Conservation (phyloP, 2,329 filamentous ascomycete genomes). For the Gaeumannomyces tritici region DNA sequence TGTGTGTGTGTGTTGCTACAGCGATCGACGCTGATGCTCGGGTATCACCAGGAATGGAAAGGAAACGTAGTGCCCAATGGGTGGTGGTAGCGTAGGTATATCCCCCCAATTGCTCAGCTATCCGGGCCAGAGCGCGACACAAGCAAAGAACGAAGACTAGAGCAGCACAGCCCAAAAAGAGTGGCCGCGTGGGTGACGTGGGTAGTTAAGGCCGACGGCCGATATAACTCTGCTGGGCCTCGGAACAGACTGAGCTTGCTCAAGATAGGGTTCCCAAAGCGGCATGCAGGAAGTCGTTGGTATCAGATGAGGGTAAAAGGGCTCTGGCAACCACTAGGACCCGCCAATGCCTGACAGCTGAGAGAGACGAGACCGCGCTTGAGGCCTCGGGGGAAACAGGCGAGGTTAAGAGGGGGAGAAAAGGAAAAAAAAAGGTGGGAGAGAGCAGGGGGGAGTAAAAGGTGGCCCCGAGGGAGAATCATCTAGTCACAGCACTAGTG, state of each 20-base stretch:
- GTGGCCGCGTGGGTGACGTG: neutral
- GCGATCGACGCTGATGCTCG: neutral
- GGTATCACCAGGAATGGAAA: neutral
- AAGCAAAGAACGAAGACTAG: neutral
- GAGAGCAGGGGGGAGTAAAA: neutral
- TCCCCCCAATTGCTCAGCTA: neutral
- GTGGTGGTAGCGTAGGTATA: neutral
- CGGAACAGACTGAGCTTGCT: neutral
- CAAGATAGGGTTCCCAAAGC: neutral
- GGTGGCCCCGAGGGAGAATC: neutral
- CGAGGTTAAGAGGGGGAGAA: too few species aligned
- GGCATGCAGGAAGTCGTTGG: neutral
- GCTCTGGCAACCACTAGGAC: neutral
- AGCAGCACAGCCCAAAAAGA: neutral
- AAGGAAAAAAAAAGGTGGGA: neutral
- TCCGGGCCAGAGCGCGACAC: neutral
- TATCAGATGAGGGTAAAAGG: neutral
- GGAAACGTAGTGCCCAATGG: neutral
- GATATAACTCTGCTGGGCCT: neutral
- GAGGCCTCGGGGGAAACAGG: neutral
- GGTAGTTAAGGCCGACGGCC: neutral
- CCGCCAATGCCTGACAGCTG: neutral
- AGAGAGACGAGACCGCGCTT: neutral
- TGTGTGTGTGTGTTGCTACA: too few species aligned
- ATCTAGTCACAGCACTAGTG: too few species aligned